These are phyloP conservation scores for Akanthomyces dipterigenus DNA, from an alignment of 2,329 filamentous ascomycete species.

Conservation along the genomic window DNA sequence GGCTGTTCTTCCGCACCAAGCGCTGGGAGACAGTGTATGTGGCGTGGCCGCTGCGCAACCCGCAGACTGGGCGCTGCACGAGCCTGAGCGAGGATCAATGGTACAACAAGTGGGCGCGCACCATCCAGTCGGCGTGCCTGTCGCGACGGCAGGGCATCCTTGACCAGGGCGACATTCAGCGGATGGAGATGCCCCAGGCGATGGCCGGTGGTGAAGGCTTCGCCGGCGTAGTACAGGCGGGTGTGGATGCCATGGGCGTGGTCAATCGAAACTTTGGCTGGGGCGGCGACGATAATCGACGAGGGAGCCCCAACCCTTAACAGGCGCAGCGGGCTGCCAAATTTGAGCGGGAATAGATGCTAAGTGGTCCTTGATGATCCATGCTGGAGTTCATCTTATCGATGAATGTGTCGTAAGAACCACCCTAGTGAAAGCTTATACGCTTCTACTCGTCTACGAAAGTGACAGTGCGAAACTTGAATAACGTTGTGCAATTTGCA, in stretches of 20 bases:
- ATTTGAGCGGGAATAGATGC: constrained; percentile 14
- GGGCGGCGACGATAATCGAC: constrained; percentile 31
- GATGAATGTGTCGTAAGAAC: neutral
- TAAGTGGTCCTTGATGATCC: neutral
- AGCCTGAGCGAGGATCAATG: constrained; percentile 51
- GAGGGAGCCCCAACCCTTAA: neutral
- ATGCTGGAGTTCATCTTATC: neutral
- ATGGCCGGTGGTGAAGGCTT: constrained; percentile 27
- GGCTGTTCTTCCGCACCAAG: constrained; percentile 60
- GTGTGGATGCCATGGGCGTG: constrained; percentile 44
- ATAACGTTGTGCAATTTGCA: too few relatives aligned
- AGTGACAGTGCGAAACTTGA: neutral
- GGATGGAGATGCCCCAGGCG: constrained; percentile 18
- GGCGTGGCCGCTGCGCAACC: constrained; percentile 43
- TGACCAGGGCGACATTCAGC: constrained; percentile 50
- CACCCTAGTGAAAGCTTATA: neutral
- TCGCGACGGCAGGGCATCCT: constrained; percentile 49
- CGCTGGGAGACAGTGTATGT: constrained; percentile 57
- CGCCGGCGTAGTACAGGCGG: constrained; percentile 40
- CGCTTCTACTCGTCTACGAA: neutral
- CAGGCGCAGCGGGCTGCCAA: neutral
- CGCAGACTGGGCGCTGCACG: constrained; percentile 35
- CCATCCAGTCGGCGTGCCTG: constrained; percentile 53
- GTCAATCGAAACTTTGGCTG: constrained; percentile 49
- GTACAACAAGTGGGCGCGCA: constrained; percentile 55